A percentile compares a stretch with the other conserved stretches of the same genome.
phyloP scores from a whole-genome alignment of 257 asterid genomes.

The Gentiana macrophylla region DNA sequence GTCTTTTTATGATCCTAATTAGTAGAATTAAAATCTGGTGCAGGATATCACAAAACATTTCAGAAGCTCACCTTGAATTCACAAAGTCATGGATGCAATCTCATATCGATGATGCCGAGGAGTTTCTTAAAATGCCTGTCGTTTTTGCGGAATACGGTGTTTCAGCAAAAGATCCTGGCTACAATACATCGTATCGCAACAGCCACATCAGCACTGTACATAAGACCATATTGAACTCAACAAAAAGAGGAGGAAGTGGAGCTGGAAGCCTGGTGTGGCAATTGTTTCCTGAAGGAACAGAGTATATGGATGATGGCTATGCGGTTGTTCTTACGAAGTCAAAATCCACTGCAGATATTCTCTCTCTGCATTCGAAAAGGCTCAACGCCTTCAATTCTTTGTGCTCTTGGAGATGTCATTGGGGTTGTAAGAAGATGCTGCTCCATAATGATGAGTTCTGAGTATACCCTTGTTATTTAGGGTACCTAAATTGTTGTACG shows the following conservation, averaged over 20 bases:
- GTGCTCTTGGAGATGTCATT: conserved; percentile 63
- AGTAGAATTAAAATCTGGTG: conserved; percentile 1
- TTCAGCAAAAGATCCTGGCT: conserved; percentile 62
- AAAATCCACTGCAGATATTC: conserved; percentile 37
- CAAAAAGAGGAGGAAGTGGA: conserved; percentile 67
- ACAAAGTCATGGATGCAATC: conserved; percentile 86
- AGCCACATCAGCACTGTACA: conserved; percentile 49
- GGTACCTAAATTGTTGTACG: no score
- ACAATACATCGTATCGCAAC: conserved; percentile 48
- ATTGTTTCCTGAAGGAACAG: conserved; percentile 82
- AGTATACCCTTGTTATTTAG: neutral
- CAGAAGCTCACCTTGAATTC: conserved; percentile 60
- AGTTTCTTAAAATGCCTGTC: conserved; percentile 67
- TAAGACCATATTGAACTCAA: conserved; percentile 47
- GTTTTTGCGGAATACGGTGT: conserved; percentile 77
- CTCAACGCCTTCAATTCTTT: conserved; percentile 45
- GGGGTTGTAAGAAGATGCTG: conserved; percentile 76
- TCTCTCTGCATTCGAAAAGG: conserved; percentile 61
- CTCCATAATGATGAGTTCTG: conserved; percentile 47
- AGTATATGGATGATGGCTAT: conserved; percentile 90
- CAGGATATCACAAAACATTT: conserved; percentile 68
- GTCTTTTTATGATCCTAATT: neutral
- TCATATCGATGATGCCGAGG: conserved; percentile 79
- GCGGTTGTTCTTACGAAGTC: conserved; percentile 68
- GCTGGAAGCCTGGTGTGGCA: conserved; percentile 86